Evolutionary conservation across 352 stramenopile genomes (phyloP).

Genomic region (Halophytophthora polymorphica): DNA sequence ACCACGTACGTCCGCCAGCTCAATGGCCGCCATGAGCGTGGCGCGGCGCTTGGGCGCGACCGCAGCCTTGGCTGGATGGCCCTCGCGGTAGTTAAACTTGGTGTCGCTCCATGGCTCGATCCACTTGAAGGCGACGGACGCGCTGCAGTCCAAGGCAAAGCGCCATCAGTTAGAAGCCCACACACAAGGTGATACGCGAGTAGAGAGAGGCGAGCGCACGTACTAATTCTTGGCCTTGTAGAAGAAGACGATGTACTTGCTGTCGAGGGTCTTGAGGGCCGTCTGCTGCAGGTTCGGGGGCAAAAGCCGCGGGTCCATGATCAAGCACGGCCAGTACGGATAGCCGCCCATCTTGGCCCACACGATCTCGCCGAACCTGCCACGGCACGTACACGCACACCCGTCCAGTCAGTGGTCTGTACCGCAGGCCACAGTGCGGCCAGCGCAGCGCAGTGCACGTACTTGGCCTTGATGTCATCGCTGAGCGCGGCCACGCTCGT

Average conservation of each 20-base stretch:
- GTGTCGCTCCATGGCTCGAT: constrained; percentile 72
- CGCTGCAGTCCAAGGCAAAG: constrained; percentile 22
- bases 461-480: constrained; percentile 57
- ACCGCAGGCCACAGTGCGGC: not conserved
- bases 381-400: too few species aligned
- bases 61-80: constrained; percentile 60
- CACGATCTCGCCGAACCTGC: constrained; percentile 69
- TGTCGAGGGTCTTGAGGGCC: constrained; percentile 56
- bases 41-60: constrained; percentile 71
- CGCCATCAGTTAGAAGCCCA: not conserved
- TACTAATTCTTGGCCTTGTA: constrained; percentile 80
- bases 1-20: constrained; percentile 57
- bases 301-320: constrained; percentile 58
- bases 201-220: constrained; percentile 2
- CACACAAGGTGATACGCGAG: not conserved
- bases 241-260: constrained; percentile 77
- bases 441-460: constrained; percentile 8
- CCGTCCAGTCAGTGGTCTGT: not conserved
- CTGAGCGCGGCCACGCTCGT: constrained; percentile 46
- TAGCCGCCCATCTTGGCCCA: constrained; percentile 84
- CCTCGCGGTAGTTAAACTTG: constrained; percentile 63
- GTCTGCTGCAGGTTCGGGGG: constrained; percentile 38
- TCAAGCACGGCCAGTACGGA: constrained; percentile 78
- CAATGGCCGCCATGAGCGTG: constrained; percentile 65
- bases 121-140: constrained; percentile 53